Evolutionary conservation across 805 yeast genomes (phyloP).

Genomic region (Zygotorulaspora chibaensis): DNA sequence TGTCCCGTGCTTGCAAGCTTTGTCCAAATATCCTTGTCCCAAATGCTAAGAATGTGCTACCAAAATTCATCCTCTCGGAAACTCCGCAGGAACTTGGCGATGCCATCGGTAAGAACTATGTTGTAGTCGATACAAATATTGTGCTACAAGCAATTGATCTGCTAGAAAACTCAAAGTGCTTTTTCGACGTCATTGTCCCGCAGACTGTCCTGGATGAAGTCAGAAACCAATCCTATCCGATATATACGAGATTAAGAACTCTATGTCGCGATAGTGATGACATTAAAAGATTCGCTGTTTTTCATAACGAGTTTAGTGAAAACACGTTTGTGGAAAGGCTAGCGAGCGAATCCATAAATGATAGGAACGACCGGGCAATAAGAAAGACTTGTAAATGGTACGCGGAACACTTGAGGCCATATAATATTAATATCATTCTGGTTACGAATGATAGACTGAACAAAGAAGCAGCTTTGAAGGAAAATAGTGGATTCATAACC

Average conservation of each 20-base stretch:
- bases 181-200: conserved; percentile 89
- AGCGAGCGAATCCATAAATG: conserved; percentile 72
- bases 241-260: conserved; percentile 77
- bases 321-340: conserved; percentile 61
- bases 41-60: conserved; percentile 64
- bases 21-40: conserved; percentile 54
- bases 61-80: conserved; percentile 60
- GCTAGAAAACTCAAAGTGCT: conserved; percentile 68
- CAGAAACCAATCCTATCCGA: conserved; percentile 78
- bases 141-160: conserved; percentile 85
- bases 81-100: conserved; percentile 47
- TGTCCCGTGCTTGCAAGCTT: conserved; percentile 59
- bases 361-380: conserved; percentile 87
- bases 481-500: conserved; percentile 48
- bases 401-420: conserved; percentile 51
- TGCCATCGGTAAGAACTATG: conserved; percentile 67
- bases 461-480: conserved; percentile 46
- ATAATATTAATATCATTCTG: conserved; percentile 46
- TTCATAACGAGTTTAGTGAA: conserved; percentile 85
- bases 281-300: conserved; percentile 80
- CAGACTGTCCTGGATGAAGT: conserved; percentile 95
- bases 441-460: conserved; percentile 78
- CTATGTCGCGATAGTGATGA: conserved; percentile 52
- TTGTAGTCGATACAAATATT: conserved; percentile 83
- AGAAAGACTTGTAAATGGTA: conserved; percentile 73